Conservation (phyloP, 768 basidiomycete species). For the Hericium alpestre region DNA sequence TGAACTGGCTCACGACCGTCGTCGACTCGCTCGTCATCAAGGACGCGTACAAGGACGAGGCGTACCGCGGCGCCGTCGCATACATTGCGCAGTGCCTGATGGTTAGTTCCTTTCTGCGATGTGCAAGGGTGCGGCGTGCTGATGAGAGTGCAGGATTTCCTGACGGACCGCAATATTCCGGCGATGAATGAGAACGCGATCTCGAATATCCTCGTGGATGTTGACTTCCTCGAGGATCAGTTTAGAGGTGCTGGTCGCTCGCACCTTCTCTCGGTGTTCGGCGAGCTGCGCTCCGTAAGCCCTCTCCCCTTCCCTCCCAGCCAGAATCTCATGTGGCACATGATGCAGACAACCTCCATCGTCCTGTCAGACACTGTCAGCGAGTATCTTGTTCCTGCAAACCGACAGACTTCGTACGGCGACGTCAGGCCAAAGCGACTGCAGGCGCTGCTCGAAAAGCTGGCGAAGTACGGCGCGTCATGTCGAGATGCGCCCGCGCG, state of each 20-base stretch:
- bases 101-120: conserved; percentile 37
- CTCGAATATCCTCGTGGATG: conserved; percentile 75
- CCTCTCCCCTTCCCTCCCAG: background rate
- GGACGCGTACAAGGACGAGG: conserved; percentile 78
- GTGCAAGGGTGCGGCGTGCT: background rate
- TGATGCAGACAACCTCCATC: conserved; percentile 57
- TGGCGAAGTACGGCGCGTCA: conserved; percentile 54
- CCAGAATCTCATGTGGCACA: background rate
- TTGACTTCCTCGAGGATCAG: conserved; percentile 83
- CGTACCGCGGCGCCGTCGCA: conserved; percentile 78
- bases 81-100: conserved; percentile 84
- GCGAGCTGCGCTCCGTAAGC: conserved; percentile 69
- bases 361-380: conserved; percentile 63
- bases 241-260: conserved; percentile 64
- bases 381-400: conserved; percentile 65
- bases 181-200: conserved; percentile 86
- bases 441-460: conserved; percentile 67
- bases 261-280: conserved; percentile 62
- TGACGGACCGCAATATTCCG: conserved; percentile 63
- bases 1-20: conserved; percentile 93
- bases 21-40: conserved; percentile 84
- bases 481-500: conserved; percentile 49
- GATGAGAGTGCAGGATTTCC: conserved; percentile 45
- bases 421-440: conserved; percentile 62
- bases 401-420: conserved; percentile 56